These are phyloP conservation scores for Monilinia aucupariae DNA, from an alignment of 2,329 filamentous ascomycete species.

Conservation along the genomic window DNA sequence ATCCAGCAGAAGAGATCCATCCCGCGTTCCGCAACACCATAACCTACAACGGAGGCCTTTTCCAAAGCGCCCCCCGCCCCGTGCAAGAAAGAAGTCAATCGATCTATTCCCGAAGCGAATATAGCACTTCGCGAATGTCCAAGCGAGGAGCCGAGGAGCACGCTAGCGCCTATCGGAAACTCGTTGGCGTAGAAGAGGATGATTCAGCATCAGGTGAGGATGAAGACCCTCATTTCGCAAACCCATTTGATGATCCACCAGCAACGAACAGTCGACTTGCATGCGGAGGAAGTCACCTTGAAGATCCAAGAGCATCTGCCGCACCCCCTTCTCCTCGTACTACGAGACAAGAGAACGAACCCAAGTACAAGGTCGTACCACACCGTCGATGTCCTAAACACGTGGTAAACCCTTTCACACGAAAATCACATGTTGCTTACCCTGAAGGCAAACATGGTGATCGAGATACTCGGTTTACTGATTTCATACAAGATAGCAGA, in stretches of 20 bases:
- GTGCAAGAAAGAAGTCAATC: not conserved
- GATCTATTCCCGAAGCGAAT: not conserved
- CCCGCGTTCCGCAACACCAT: constrained; percentile 19
- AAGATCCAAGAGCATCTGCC: not conserved
- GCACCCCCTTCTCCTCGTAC: constrained; percentile 8
- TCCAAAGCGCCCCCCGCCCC: not conserved
- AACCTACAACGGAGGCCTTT: not conserved
- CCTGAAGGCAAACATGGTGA: not conserved
- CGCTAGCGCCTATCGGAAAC: constrained; percentile 1
- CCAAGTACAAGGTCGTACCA: not conserved
- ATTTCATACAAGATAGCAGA: not conserved
- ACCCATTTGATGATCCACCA: constrained; percentile 4
- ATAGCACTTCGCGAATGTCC: not conserved
- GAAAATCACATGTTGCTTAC: constrained; percentile 1
- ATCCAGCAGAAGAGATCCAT: constrained; percentile 17
- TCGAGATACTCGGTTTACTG: not conserved
- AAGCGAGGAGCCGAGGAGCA: not conserved
- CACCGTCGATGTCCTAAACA: not conserved
- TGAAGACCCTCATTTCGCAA: not conserved
- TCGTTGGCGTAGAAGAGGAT: not conserved
- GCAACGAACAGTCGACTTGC: not conserved
- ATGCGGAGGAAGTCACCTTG: not conserved
- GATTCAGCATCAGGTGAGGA: not conserved
- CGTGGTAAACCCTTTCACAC: not conserved
- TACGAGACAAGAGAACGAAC: not conserved